Conservation (phyloP, 306 rosid species). For the Fragaria iinumae region DNA sequence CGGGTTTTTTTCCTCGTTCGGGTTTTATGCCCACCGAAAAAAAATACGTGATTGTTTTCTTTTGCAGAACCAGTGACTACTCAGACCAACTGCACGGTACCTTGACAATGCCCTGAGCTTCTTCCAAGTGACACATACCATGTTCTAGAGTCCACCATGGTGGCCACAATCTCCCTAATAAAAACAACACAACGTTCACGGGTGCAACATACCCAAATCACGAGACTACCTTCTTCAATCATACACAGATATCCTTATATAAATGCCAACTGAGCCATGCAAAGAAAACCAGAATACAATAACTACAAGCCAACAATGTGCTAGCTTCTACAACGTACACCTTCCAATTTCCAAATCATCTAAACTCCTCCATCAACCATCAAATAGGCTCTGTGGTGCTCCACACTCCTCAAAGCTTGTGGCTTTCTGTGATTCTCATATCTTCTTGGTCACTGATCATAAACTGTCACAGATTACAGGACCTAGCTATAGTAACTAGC, state of each 20-base stretch:
- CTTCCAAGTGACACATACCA: constrained; percentile 11
- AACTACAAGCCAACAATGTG: neutral
- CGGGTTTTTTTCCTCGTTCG: too few species aligned
- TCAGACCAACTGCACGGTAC: too few species aligned
- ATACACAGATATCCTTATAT: neutral
- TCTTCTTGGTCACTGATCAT: neutral
- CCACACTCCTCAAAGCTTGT: neutral
- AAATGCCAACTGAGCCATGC: neutral
- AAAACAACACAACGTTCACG: constrained; percentile 22
- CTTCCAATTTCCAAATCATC: neutral
- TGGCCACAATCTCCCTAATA: constrained; percentile 8
- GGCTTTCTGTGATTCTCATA: neutral
- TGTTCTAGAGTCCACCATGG: constrained; percentile 16
- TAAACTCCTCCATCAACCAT: neutral
- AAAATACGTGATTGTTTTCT: too few species aligned
- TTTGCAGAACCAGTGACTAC: too few species aligned
- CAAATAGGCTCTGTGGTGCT: neutral
- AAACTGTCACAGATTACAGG: neutral
- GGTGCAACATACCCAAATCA: constrained; percentile 21
- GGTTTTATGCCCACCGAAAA: too few species aligned
- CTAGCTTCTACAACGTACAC: neutral
- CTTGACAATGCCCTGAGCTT: neutral
- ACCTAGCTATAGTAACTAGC: neutral
- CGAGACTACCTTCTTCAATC: constrained; percentile 13
- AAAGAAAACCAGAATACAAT: neutral